Evolutionary conservation across 176 grass and related monocot species (phyloP), one percentile per base, ranked within the genome.

Genomic region (Oryza nivara): DNA sequence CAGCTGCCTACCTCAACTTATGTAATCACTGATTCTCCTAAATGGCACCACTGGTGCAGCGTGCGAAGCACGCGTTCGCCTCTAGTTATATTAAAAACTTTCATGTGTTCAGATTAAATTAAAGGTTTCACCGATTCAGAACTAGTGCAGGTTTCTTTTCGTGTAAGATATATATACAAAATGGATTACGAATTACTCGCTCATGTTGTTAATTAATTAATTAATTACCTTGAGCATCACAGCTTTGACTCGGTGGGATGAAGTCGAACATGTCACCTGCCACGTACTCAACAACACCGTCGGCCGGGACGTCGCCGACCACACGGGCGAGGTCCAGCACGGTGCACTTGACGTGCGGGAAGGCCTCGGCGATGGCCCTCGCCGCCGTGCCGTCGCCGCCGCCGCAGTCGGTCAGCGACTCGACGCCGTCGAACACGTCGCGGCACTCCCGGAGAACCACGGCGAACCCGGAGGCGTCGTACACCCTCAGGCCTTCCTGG

Each of bases 261-360:
- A 19, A 30, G 7, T 82, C 32, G 70, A 92, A 92, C 82, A 92
- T 86, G 44, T 88, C 70, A 49, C 87, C 83, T 0, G 12, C 65
- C 8, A 87, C 73, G 35, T 81, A 70, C 25, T 38, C 36, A 38
- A 90, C 70, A 2, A 60, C 52, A 0, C 22, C 70, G 4, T 60
- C 45, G 2, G 47, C 25, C 7, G 10, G 32, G 26, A 81, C 34
- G 4, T 14, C 49, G 5, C 52, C 65, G 0, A 92, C 26, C 13
- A 87, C 87, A 2, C 30, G 34, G 1, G 87, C 80, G 3, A 89
- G 80, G 43, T 92, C 88, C 4, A 90, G 78, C n/a, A 92, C 80
- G 3, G 81, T 85, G 80, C 87, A 84, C 13, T 66, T 80, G 51
- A 89, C 43, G 19, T 13, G 2, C 1, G 87, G 91, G 40, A 80